Base-by-base conservation (phyloP, 1,284 basidiomycete species). In the Takashimella tepidaria region DNA sequence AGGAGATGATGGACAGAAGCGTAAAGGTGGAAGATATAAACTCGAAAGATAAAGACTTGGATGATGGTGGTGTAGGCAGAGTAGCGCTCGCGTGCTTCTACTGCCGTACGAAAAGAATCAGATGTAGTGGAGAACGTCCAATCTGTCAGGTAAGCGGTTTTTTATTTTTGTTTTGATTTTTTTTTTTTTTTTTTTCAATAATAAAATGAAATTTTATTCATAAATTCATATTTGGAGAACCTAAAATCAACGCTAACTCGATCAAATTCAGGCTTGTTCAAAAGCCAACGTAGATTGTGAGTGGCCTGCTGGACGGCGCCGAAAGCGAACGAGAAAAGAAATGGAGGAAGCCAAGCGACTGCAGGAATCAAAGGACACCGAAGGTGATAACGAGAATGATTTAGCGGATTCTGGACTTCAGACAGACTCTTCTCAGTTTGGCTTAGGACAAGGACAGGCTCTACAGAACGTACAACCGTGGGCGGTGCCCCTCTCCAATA, bases 301-400 rank as follows among this genome's bases (percentile, higher is more conserved):
- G 46, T 77, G 74, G 73, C 76, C 76, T 0, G 60, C 66, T 5
- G 74, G 71, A 3, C 61, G 76, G 21, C 65, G 69, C 19, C 66
- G 71, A 46, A 77, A 77, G 61, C 60, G 77, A 44, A 78, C 76
- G 21, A 58, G 74, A 23, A 72, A 72, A 25, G 74, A 77, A 62
- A 78, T 78, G 76, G 74, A 77, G 51, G 75, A 72, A 47, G 76
- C 75, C 19, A 68, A 70, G 24, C 59, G 62, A 22, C 54, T 50
- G 19, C 68, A 72, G 53, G 47, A 51, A 44, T 11, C 42, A 44
- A 10, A 44, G 42, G 21, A 10, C 10, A 37, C 31, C 31, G 31
- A 37, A 16, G 31, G 31, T 16, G 31, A 37, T 16, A 37, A 37
- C 31, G 31, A 37, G 16, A 37, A 37, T 16, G 31, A 37, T 37